Evolutionary conservation across 768 basidiomycete species (phyloP).

Genomic region (Auricularia heimuer): DNA sequence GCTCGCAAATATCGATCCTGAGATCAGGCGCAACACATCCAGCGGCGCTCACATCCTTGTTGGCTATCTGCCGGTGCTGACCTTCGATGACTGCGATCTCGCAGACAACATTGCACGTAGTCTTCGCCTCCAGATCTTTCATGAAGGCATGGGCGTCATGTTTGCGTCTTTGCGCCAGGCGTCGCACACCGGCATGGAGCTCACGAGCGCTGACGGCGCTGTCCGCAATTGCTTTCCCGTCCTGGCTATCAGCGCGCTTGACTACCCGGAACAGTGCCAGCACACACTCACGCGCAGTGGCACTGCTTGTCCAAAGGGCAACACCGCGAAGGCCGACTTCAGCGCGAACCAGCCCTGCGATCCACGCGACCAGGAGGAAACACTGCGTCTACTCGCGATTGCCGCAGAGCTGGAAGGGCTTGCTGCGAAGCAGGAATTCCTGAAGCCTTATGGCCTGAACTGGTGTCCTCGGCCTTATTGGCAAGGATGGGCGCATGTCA

Average conservation of each 20-base stretch:
- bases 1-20: constrained; percentile 3
- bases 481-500: background rate
- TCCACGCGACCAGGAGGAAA: background rate
- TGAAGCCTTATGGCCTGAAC: background rate
- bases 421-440: background rate
- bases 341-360: background rate
- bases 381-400: background rate
- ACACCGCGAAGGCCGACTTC: background rate
- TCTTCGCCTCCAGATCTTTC: background rate
- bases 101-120: too few species aligned
- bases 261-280: background rate
- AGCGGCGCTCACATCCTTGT: constrained; percentile 2
- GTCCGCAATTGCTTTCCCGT: background rate
- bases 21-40: background rate
- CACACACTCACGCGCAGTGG: background rate
- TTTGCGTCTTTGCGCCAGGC: background rate
- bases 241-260: background rate
- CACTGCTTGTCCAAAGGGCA: background rate
- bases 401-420: background rate
- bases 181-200: background rate
- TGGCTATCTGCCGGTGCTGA: too few species aligned
- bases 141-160: background rate
- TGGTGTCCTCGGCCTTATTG: background rate
- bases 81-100: too few species aligned
- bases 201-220: background rate